Percentiles rank a stretch among this genome's conserved stretches.
These are phyloP conservation scores for Arthrobotrys sphaeroides DNA, from an alignment of 2,329 filamentous ascomycete genomes.

Conservation along the genomic window DNA sequence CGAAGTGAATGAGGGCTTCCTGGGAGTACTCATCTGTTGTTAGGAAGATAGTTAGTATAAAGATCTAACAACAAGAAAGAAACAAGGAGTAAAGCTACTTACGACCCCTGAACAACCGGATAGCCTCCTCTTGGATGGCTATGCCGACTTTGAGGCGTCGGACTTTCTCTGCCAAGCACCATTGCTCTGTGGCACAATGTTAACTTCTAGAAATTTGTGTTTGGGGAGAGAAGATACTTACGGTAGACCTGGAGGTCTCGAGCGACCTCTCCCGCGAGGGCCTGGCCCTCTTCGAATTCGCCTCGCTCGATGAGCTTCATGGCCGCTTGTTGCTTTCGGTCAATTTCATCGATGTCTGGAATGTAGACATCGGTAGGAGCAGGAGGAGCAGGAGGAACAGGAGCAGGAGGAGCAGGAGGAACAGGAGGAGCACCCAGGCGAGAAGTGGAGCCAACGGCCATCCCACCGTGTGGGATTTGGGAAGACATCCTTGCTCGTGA, in stretches of 20 bases:
- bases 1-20: conserved; percentile 3
- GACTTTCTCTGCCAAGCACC: conserved; percentile 41
- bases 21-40: not conserved
- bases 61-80: not conserved
- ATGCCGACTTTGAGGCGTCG: conserved; percentile 36
- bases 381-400: not conserved
- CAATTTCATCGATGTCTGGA: not conserved
- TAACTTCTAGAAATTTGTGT: not conserved
- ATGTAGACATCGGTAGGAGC: not conserved
- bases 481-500: not conserved
- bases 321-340: conserved; percentile 12
- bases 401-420: not conserved
- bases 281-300: conserved; percentile 11
- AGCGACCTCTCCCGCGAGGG: conserved; percentile 16
- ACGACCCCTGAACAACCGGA: conserved; percentile 21
- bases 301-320: conserved; percentile 1
- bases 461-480: not conserved
- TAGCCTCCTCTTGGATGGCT: conserved; percentile 39
- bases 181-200: conserved; percentile 7
- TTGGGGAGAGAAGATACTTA: not conserved
- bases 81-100: not conserved
- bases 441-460: no score
- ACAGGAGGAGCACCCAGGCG: no score
- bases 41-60: not conserved
- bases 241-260: conserved; percentile 28